Evolutionary conservation across 2,329 filamentous ascomycete genomes (phyloP).

Genomic region (Trichoderma sp.): DNA sequence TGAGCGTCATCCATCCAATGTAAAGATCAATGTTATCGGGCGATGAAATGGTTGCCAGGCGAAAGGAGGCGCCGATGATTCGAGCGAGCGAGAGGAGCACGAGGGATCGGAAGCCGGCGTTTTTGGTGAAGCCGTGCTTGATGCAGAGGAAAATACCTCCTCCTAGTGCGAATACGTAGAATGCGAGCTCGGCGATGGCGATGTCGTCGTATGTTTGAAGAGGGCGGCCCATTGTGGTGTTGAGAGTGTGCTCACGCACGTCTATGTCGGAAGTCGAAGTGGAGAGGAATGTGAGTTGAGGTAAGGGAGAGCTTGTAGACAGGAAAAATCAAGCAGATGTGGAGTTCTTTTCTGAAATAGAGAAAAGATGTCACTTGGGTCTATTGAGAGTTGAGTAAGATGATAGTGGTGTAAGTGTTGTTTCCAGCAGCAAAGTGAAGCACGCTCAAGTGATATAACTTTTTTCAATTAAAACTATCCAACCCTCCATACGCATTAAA

Average conservation of each 20-base stretch:
- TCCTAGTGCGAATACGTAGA: slow-evolving; percentile 36
- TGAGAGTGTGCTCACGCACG: not conserved
- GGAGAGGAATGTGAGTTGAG: not conserved
- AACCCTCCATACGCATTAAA: not conserved
- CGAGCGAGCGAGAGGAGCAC: slow-evolving; percentile 59
- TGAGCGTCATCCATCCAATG: slow-evolving; percentile 38
- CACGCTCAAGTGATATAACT: slow-evolving; percentile 12
- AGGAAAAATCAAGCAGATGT: not conserved
- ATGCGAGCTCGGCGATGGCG: slow-evolving; percentile 37
- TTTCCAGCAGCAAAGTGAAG: not conserved
- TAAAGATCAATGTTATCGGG: slow-evolving; percentile 47
- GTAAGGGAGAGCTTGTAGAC: not conserved
- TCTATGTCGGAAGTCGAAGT: not conserved
- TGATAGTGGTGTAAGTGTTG: not conserved
- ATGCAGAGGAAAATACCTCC: slow-evolving; percentile 47
- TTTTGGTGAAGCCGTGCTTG: slow-evolving; percentile 54
- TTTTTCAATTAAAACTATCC: not conserved
- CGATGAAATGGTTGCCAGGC: slow-evolving; percentile 48
- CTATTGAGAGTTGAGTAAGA: not conserved
- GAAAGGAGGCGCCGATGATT: slow-evolving; percentile 56
- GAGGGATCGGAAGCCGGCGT: slow-evolving; percentile 62
- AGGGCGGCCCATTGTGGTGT: slow-evolving; percentile 27
- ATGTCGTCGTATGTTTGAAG: slow-evolving; percentile 37
- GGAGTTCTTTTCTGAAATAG: not conserved
- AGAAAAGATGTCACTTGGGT: not conserved